Evolutionary conservation across 352 stramenopile genomes (phyloP), one percentile per base, ranked within the genome.

Genomic region (Pythium angustatum): DNA sequence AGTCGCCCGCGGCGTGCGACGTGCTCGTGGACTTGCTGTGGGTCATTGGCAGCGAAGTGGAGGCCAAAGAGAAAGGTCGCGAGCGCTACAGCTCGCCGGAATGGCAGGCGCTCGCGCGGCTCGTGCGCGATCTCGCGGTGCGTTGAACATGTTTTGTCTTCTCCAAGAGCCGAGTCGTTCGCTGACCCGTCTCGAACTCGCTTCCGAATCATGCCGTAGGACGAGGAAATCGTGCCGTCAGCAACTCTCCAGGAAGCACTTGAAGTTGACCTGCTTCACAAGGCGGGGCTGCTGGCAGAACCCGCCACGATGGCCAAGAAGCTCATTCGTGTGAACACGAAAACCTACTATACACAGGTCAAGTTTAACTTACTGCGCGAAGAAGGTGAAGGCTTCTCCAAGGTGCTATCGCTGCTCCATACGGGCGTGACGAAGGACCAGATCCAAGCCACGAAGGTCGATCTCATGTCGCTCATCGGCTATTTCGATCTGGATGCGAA

Each of bases 301-400:
- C 83, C 83, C 10, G 64, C 71, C 9, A 47, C 77, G n/a, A 73
- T 92, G 66, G 68, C 55, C 15, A 90, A 86, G 66, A 93, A 93
- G 60, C 74, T 91, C 71, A 69, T 95, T 22, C 84, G 86, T 21
- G 89, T 93, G 57, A 95, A 95, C 64, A 95, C 86, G 43, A 93
- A 93, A 68, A 93, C 78, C 28, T 74, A 93, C 59, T 99, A 99
- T 68, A 91, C 89, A 31, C 96, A 99, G 72, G 85, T 95, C 73
- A 98, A 98, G 75, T 99, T 98, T 71, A 99, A 99, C 70, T 71
- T 99, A 36, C 77, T 98, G 27, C 88, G 88, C 17, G 97, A 99
- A 73, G 96, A 99, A 77, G 98, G 89, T 33, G 96, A 99, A 70
- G 97, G 97, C 0, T 99, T 96, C 71, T 81, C 94, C 11, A 99